phyloP scores from a whole-genome alignment of 2,329 filamentous ascomycete species.

The Stagonosporopsis cucurbitacearum region DNA sequence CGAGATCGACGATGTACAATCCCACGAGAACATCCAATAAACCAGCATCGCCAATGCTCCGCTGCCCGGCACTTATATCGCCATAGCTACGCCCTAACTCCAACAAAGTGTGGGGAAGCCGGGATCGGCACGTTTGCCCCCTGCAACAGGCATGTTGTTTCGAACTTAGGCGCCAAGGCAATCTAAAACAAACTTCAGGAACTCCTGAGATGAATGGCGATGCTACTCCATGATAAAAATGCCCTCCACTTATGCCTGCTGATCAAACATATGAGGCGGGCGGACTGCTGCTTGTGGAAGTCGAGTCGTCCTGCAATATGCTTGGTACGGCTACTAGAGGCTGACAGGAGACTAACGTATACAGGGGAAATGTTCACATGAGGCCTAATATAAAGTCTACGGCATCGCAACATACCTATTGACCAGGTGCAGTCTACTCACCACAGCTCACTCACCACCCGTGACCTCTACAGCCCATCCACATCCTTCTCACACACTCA shows the following conservation, averaged over 20 bases:
- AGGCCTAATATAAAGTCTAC: conserved; percentile 1
- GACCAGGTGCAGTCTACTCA: not conserved
- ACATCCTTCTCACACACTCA: not conserved
- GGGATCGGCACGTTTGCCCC: conserved; percentile 2
- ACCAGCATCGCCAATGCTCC: not conserved
- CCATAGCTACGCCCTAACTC: not conserved
- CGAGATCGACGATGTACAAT: not conserved
- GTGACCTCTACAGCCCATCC: not conserved
- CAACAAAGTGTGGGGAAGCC: not conserved
- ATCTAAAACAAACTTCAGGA: conserved; percentile 8
- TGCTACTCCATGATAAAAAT: not conserved
- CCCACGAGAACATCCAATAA: not conserved
- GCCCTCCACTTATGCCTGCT: not conserved
- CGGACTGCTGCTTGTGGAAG: conserved; percentile 1
- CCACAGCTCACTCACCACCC: not conserved
- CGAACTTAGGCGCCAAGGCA: conserved; percentile 11
- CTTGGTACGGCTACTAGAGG: not conserved
- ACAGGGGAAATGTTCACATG: not conserved
- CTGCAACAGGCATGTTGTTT: conserved; percentile 10
- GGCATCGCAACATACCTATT: not conserved
- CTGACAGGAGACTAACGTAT: not conserved
- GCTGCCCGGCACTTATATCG: not conserved
- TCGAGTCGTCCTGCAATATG: conserved; percentile 6
- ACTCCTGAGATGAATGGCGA: not conserved
- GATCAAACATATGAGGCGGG: not conserved